Conservation (phyloP, 768 basidiomycete genomes). For the Suillus ampliporus region DNA sequence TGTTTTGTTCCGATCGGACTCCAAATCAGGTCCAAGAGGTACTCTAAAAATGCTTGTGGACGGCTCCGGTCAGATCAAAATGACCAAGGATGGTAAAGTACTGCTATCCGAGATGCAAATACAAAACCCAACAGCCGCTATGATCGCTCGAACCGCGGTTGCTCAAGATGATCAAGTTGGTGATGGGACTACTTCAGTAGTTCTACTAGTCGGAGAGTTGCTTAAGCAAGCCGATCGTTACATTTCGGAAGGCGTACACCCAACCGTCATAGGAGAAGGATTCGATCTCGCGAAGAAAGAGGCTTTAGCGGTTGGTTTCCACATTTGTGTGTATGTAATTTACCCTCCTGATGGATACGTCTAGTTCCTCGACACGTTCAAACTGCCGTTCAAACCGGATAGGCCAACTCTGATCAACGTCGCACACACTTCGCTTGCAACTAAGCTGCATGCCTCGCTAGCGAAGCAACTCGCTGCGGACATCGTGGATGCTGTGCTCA, state of each 20-base stretch:
- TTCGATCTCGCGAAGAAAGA: slow-evolving; percentile 99
- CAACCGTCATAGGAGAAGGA: slow-evolving; percentile 92
- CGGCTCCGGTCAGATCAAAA: slow-evolving; percentile 97
- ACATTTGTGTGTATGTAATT: slow-evolving; percentile 15
- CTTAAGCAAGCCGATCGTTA: slow-evolving; percentile 98
- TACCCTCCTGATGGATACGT: slow-evolving; percentile 27
- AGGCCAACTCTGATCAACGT: slow-evolving; percentile 92
- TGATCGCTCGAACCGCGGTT: slow-evolving; percentile 98
- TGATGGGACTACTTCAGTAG: slow-evolving; percentile 98
- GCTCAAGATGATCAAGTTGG: slow-evolving; percentile 99
- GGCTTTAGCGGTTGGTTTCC: slow-evolving; percentile 72
- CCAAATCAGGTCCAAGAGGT: slow-evolving; percentile 81
- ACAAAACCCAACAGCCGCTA: slow-evolving; percentile 97
- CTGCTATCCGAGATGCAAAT: slow-evolving; percentile 99
- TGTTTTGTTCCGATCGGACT: slow-evolving; percentile 29
- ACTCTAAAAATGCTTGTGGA: slow-evolving; percentile 99
- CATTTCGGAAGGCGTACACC: slow-evolving; percentile 98
- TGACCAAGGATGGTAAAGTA: slow-evolving; percentile 99
- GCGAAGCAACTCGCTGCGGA: slow-evolving; percentile 90
- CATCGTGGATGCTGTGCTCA: slow-evolving; percentile 93
- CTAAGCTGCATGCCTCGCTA: slow-evolving; percentile 83
- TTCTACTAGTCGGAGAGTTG: slow-evolving; percentile 92
- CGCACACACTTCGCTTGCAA: slow-evolving; percentile 93
- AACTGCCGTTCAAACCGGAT: slow-evolving; percentile 77
- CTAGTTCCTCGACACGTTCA: slow-evolving; percentile 94